Base-by-base conservation (phyloP, 2,329 filamentous ascomycete genomes). In the Thelonectria blattea region DNA sequence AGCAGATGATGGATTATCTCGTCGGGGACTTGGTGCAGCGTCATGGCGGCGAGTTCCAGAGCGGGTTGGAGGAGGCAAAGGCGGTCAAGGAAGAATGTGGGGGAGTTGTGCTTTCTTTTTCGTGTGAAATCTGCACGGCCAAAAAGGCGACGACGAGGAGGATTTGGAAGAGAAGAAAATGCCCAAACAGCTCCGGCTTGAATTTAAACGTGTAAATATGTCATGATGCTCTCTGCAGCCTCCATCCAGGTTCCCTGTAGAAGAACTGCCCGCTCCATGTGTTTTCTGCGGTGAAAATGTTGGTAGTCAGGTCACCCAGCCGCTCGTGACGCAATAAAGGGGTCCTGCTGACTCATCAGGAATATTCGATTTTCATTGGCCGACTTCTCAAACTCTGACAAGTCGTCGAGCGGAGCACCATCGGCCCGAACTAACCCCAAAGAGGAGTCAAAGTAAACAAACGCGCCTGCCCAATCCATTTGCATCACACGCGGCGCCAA, bases 1-100 rank as follows among this genome's bases (percentile, higher is more conserved):
- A 97, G 83, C 66, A 98, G 90, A 54, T 88, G 84, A 72, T 92
- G 87, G 69, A 98, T 83, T 64, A 98, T 85, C 79, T 99, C 95
- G 75, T 94, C 91, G 42, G 93, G 93, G 37, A 95, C 80, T 55
- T 73, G 67, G 41, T 78, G 73, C 57, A 85, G 69, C 39, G 76
- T 75, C 73, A 76, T 75, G 65, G 55, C 69, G 64, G 58, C 58
- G 64, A 60, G 50, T 55, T 58, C 18, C 56, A 51, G 63, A 51
- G 63, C 58, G 54, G 50, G 50, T 54, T 60, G 51, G 45, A 24
- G 8, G 27, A 30, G 50, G 45, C 32, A 46, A 61, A 37, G 34
- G 62, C 54, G 63, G 54, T 65, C 61, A 59, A 27, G 17, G 27
- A 10, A 30, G 58, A 37, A 14, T 30, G 15, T 12, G 45, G 45